Percentiles rank a stretch among this genome's conserved stretches.
These are phyloP conservation scores for Macrophomina tecta DNA, from an alignment of 2,329 filamentous ascomycete genomes.

Conservation along the genomic window DNA sequence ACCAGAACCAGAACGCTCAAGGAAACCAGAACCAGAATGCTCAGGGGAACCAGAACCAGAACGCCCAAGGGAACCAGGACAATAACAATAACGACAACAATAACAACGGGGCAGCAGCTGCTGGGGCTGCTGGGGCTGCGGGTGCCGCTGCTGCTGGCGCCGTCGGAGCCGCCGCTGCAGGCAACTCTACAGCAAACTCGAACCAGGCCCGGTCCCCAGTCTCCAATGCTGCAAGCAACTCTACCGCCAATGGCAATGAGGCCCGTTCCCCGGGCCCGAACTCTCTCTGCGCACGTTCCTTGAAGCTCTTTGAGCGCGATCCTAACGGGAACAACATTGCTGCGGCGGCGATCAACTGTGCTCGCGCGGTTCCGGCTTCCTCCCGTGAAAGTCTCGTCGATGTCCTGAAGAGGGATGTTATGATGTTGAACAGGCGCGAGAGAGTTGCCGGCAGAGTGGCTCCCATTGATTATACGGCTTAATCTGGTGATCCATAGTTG, in stretches of 20 bases:
- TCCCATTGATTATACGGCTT: not conserved
- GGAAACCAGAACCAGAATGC: not conserved
- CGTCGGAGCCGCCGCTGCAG: not conserved
- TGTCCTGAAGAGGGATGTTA: constrained; percentile 16
- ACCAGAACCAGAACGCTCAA: not conserved
- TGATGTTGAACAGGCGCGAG: not conserved
- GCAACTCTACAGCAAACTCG: not conserved
- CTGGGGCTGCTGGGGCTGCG: not conserved
- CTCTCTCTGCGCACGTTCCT: not conserved
- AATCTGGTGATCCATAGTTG: not conserved
- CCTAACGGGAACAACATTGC: not conserved
- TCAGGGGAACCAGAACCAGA: too few species aligned
- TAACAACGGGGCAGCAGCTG: not conserved
- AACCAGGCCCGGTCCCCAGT: too few species aligned
- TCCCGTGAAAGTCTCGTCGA: constrained; percentile 7
- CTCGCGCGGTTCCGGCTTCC: constrained; percentile 7
- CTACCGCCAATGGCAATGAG: not conserved
- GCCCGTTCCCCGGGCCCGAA: not conserved
- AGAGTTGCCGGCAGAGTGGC: not conserved
- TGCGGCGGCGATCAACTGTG: constrained; percentile 14
- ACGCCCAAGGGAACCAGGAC: not conserved
- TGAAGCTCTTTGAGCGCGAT: constrained; percentile 10
- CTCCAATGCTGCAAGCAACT: not conserved
- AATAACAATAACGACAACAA: not conserved
- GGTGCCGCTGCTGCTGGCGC: not conserved